These are phyloP conservation scores for Monilinia vaccinii-corymbosi DNA, from an alignment of 2,329 filamentous ascomycete genomes.

Conservation along the genomic window DNA sequence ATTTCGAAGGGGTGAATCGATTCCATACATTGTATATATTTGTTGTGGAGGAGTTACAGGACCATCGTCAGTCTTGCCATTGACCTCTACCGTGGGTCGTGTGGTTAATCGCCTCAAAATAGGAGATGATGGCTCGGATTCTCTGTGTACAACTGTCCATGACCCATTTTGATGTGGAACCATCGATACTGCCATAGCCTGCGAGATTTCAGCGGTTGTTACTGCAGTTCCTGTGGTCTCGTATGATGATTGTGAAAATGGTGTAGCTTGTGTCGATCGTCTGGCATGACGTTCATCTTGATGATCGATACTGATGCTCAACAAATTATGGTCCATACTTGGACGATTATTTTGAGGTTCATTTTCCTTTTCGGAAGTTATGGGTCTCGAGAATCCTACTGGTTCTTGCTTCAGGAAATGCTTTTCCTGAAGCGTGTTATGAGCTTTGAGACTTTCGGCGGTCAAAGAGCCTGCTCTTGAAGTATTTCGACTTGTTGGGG, in stretches of 20 bases:
- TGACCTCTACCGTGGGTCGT: slow-evolving; percentile 20
- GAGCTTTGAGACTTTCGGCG: slow-evolving; percentile 48
- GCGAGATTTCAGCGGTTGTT: slow-evolving; percentile 50
- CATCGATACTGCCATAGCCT: slow-evolving; percentile 53
- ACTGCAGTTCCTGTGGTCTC: slow-evolving; percentile 45
- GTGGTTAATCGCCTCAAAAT: slow-evolving; percentile 7
- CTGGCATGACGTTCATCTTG: slow-evolving; percentile 27
- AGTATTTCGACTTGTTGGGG: slow-evolving; percentile 49
- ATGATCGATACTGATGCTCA: slow-evolving; percentile 28
- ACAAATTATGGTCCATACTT: slow-evolving; percentile 41
- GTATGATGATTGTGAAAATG: slow-evolving; percentile 52
- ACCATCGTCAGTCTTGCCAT: slow-evolving; percentile 32
- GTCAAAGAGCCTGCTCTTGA: slow-evolving; percentile 48
- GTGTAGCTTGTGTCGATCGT: slow-evolving; percentile 48
- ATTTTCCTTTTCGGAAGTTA: slow-evolving; percentile 14
- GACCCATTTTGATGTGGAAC: slow-evolving; percentile 58
- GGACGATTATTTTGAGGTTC: slow-evolving; percentile 13
- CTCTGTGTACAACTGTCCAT: slow-evolving; percentile 5
- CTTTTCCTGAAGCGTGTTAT: slow-evolving; percentile 33
- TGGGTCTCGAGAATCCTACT: slow-evolving; percentile 7
- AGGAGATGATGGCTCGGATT: slow-evolving; percentile 1
- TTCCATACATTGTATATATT: slow-evolving; percentile 39
- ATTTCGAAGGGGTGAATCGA: slow-evolving; percentile 54
- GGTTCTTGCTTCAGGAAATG: slow-evolving; percentile 10
- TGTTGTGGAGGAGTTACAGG: slow-evolving; percentile 46